phyloP scores from a whole-genome alignment of 2,329 filamentous ascomycete species.

The Claviceps maximensis region DNA sequence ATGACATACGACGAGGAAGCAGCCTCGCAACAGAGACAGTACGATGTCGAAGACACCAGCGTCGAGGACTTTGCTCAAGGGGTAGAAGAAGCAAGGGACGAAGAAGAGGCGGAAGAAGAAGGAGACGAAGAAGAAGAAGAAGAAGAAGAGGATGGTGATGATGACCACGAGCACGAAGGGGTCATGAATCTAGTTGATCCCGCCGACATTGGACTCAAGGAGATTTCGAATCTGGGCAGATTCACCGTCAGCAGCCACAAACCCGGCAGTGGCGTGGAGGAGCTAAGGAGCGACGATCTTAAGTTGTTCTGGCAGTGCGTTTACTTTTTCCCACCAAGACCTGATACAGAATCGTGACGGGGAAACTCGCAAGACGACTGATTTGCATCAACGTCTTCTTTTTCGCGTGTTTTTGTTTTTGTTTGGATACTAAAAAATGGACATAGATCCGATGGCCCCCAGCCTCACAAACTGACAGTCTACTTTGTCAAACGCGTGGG shows the following conservation, averaged over 20 bases:
- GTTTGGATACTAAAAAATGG: no score
- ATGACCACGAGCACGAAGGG: constrained; percentile 24
- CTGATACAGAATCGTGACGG: neutral
- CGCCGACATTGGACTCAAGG: constrained; percentile 50
- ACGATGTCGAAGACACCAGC: constrained; percentile 19
- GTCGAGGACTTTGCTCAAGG: constrained; percentile 12
- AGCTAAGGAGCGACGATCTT: constrained; percentile 61
- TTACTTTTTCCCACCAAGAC: no score
- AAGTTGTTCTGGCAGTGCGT: constrained; percentile 67
- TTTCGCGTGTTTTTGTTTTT: no score
- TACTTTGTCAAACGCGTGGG: constrained; percentile 76
- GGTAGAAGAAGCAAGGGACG: constrained; percentile 22
- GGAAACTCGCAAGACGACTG: neutral
- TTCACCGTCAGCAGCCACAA: constrained; percentile 77
- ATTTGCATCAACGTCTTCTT: neutral
- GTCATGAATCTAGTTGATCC: constrained; percentile 35
- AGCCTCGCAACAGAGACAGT: constrained; percentile 17
- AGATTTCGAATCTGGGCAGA: constrained; percentile 71
- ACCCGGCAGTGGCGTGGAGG: constrained; percentile 64
- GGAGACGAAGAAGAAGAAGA: constrained; percentile 16
- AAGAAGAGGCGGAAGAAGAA: constrained; percentile 14
- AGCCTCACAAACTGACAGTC: constrained; percentile 70
- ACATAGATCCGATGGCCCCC: constrained; percentile 64
- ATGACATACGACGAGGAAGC: constrained; percentile 17
- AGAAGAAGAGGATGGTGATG: constrained; percentile 23